phyloP scores from a whole-genome alignment of 208 protist genomes.

The Leishmania aethiopica region DNA sequence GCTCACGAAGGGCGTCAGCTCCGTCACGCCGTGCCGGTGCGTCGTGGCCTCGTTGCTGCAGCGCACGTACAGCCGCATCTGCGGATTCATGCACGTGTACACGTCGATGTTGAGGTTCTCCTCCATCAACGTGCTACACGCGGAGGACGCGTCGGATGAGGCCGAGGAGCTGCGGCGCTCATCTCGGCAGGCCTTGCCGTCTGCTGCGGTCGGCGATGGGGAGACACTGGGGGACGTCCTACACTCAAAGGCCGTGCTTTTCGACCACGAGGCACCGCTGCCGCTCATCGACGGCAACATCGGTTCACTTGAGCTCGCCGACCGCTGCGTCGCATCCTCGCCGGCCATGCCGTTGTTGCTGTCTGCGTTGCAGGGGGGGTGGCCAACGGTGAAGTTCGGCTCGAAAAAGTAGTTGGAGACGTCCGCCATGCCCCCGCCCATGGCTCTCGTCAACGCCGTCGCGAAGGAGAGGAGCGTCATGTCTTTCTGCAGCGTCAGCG shows the following conservation, averaged over 20 bases:
- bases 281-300: neutral
- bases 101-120: conserved; percentile 47
- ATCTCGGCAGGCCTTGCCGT: neutral
- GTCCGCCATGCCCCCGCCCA: conserved; percentile 19
- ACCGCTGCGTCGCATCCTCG: neutral
- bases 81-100: conserved; percentile 56
- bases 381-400: conserved; percentile 31
- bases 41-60: conserved; percentile 53
- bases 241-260: neutral
- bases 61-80: conserved; percentile 54
- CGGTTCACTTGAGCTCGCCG: neutral
- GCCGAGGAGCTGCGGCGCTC: neutral
- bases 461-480: conserved; percentile 44
- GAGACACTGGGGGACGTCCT: neutral
- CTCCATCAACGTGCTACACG: conserved; percentile 44
- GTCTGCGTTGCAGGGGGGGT: neutral
- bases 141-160: conserved; percentile 8
- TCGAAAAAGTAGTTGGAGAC: conserved; percentile 49
- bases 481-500: conserved; percentile 43
- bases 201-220: conserved; percentile 1
- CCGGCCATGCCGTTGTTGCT: neutral
- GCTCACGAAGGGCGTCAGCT: conserved; percentile 46
- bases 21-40: conserved; percentile 39
- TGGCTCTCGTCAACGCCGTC: conserved; percentile 15
- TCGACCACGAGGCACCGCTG: neutral